A percentile compares a stretch with the other conserved stretches of the same genome.
Conservation (phyloP, 225 moss, liverwort and hornwort species). For the Neckera pumila region DNA sequence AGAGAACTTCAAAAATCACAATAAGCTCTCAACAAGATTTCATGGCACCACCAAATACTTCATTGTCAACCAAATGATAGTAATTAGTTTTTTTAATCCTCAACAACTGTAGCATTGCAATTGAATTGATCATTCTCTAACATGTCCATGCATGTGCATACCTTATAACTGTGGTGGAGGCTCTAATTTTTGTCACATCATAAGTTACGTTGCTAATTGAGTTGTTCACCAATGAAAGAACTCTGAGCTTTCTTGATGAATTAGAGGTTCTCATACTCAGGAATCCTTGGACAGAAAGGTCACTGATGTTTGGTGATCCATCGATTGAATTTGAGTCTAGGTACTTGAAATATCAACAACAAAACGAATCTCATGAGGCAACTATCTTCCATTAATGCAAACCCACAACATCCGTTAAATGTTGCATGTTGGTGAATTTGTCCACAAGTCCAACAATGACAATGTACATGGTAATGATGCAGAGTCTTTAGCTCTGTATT, state of each 20-base stretch:
- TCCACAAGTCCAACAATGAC: neutral
- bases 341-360: neutral
- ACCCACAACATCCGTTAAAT: neutral
- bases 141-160: neutral
- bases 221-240: conserved; percentile 12
- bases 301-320: neutral
- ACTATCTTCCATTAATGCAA: too few species aligned
- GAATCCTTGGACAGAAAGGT: neutral
- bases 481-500: neutral
- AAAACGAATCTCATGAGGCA: neutral
- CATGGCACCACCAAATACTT: neutral
- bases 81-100: too few species aligned
- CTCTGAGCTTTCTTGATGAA: neutral
- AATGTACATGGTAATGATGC: too few species aligned
- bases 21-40: neutral
- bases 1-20: neutral
- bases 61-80: neutral
- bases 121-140: neutral
- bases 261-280: neutral
- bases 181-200: neutral
- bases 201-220: neutral
- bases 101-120: too few species aligned
- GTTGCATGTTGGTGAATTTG: neutral
- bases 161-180: neutral
- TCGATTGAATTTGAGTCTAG: neutral